Percentiles rank a stretch among this genome's conserved stretches.
Conservation (phyloP, 345 rosid species). For the Anastatica hierochuntica region DNA sequence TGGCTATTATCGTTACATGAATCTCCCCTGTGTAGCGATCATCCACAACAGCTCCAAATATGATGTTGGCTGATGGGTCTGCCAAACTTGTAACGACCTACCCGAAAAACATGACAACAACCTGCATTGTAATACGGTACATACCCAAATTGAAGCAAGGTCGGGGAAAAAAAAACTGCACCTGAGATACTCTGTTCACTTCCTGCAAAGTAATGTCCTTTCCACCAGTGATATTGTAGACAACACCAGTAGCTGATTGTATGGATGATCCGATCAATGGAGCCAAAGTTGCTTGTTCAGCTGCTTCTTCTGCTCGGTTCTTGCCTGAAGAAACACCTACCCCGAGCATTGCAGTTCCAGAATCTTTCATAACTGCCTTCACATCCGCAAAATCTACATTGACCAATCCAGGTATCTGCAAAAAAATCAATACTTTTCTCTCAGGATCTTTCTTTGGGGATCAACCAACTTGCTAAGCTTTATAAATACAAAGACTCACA, state of each 20-base stretch:
- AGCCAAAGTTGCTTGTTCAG: constrained; percentile 95
- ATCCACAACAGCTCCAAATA: constrained; percentile 10
- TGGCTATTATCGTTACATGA: constrained; percentile 78
- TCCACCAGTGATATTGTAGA: constrained; percentile 95
- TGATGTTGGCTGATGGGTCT: constrained; percentile 96
- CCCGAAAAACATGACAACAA: constrained; percentile 4
- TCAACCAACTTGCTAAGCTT: neutral
- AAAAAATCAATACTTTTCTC: constrained; percentile 6
- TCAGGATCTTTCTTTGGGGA: neutral
- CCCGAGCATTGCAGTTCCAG: constrained; percentile 99
- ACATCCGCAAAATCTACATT: constrained; percentile 99
- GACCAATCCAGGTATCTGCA: constrained; percentile 95
- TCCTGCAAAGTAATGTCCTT: constrained; percentile 93
- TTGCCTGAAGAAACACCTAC: constrained; percentile 98
- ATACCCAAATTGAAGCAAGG: neutral
- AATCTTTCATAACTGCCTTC: constrained; percentile 90
- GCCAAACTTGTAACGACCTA: constrained; percentile 97
- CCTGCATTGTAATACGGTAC: neutral
- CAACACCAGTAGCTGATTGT: constrained; percentile 95
- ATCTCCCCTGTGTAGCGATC: neutral
- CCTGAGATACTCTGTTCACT: constrained; percentile 96
- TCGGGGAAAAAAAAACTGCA: constrained; percentile 12
- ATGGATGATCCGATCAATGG: constrained; percentile 98
- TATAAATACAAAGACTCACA: constrained; percentile 35
- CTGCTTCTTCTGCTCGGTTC: constrained; percentile 99